Conservation (phyloP, 345 rosid genomes). For the Citrus glauca region DNA sequence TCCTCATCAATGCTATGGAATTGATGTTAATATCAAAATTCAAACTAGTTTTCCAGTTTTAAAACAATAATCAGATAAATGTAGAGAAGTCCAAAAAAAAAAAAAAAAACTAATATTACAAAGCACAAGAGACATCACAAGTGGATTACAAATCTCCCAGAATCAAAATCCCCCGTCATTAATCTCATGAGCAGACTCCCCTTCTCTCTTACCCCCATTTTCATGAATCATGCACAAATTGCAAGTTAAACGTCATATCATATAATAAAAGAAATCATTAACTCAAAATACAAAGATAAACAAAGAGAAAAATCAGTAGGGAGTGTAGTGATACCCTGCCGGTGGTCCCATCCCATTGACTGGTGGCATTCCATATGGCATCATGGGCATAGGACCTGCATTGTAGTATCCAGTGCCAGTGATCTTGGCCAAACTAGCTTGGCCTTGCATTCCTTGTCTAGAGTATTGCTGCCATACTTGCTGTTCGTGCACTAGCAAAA, state of each 20-base stretch:
- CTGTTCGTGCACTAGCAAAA: conserved; percentile 63
- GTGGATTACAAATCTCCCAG: conserved; percentile 24
- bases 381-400: conserved; percentile 30
- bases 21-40: neutral
- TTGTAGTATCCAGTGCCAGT: conserved; percentile 35
- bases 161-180: conserved; percentile 21
- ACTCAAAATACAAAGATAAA: conserved; percentile 19
- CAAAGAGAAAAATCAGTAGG: conserved; percentile 37
- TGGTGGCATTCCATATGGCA: conserved; percentile 63
- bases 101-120: conserved; percentile 30
- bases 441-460: conserved; percentile 79
- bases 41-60: neutral
- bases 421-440: conserved; percentile 60
- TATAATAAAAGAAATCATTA: conserved; percentile 17
- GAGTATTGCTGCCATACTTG: conserved; percentile 74
- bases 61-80: conserved; percentile 5
- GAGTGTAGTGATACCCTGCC: conserved; percentile 43
- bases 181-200: conserved; percentile 4
- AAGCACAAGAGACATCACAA: conserved; percentile 30
- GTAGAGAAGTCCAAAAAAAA: neutral
- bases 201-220: conserved; percentile 15
- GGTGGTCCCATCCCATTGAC: conserved; percentile 46
- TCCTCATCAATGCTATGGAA: neutral
- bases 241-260: conserved; percentile 22
- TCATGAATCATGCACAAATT: conserved; percentile 17